These are phyloP conservation scores for Tolypocladium capitatum DNA, from an alignment of 2,329 filamentous ascomycete genomes.

Conservation along the genomic window DNA sequence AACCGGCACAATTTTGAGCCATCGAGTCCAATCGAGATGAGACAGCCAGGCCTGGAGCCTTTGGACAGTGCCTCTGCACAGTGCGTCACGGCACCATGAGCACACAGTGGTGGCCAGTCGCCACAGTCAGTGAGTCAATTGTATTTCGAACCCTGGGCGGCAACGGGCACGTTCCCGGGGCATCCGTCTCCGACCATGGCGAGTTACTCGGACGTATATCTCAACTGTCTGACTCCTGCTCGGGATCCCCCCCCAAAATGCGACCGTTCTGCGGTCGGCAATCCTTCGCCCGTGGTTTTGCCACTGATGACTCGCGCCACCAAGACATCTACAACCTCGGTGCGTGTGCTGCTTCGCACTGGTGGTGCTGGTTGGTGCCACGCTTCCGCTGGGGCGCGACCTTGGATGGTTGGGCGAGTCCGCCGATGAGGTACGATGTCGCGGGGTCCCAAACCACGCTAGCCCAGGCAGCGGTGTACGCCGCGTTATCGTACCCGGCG, in stretches of 20 bases:
- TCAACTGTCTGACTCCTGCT: background rate
- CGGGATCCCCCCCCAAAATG: background rate
- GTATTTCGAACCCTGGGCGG: background rate
- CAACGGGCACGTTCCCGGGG: too few species aligned
- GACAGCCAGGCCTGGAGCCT: slow-evolving; percentile 1
- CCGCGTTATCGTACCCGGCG: background rate
- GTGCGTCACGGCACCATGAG: background rate
- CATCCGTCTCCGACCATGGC: background rate
- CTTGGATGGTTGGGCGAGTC: background rate
- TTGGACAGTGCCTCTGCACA: too few species aligned
- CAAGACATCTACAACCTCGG: too few species aligned
- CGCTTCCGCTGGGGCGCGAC: background rate
- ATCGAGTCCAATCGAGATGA: slow-evolving; percentile 2
- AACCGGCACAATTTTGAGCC: too few species aligned
- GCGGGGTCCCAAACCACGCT: background rate
- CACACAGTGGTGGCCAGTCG: background rate
- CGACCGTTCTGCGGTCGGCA: background rate
- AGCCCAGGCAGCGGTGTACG: background rate
- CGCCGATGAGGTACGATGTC: background rate
- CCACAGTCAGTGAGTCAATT: background rate
- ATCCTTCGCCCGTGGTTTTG: background rate
- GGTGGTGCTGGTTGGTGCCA: background rate
- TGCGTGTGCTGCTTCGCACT: background rate
- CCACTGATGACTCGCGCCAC: background rate
- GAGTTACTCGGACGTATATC: background rate